Evolutionary conservation across 805 yeast genomes (phyloP).

Genomic region (Yarrowia deformans): DNA sequence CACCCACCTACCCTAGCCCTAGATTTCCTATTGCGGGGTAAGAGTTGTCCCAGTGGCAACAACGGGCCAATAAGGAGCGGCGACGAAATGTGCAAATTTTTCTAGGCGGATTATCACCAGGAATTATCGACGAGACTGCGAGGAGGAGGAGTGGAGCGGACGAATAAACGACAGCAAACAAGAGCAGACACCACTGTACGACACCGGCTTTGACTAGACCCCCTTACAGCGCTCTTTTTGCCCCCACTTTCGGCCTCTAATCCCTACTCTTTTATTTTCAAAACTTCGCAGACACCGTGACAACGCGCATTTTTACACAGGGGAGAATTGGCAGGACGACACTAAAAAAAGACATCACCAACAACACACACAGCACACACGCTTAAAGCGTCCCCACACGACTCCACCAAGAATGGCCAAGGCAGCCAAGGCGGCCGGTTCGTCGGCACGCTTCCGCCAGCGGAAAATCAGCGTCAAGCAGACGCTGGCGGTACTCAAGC

Average conservation of each 20-base stretch:
- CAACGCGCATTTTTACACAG: conserved; percentile 32
- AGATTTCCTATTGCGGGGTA: conserved; percentile 34
- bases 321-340: conserved; percentile 33
- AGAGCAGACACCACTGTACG: conserved; percentile 33
- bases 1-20: conserved; percentile 26
- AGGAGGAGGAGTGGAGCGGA: conserved; percentile 40
- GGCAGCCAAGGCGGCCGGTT: conserved; percentile 52
- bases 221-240: conserved; percentile 19
- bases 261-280: conserved; percentile 26
- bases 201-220: conserved; percentile 24
- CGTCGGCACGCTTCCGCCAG: conserved; percentile 81
- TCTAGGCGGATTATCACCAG: conserved; percentile 37
- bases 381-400: conserved; percentile 25
- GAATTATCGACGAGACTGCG: conserved; percentile 38
- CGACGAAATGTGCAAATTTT: conserved; percentile 39
- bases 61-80: conserved; percentile 39
- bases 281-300: conserved; percentile 31
- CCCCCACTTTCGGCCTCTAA: conserved; percentile 18
- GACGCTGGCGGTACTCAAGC: conserved; percentile 76
- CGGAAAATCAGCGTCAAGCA: conserved; percentile 94
- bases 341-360: conserved; percentile 30
- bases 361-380: conserved; percentile 25
- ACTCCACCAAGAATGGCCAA: conserved; percentile 39
- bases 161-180: conserved; percentile 24
- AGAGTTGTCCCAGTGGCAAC: conserved; percentile 39